Conservation (phyloP, 768 basidiomycete genomes). For the Psilocybe sp. region DNA sequence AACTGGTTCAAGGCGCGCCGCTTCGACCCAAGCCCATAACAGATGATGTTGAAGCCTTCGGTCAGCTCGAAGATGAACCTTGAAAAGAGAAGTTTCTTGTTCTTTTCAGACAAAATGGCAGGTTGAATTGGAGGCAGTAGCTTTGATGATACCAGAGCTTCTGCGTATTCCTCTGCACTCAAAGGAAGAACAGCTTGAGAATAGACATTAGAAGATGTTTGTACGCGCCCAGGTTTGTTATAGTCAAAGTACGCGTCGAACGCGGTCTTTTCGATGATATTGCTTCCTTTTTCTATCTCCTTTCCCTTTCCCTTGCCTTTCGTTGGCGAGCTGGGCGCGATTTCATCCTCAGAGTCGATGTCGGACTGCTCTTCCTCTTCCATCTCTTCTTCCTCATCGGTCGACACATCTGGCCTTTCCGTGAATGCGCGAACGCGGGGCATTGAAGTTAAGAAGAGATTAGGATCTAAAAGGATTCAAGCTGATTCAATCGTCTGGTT, state of each 20-base stretch:
- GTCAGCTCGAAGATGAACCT: conserved; percentile 70
- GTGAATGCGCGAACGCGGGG: too few species aligned
- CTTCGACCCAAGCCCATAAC: conserved; percentile 92
- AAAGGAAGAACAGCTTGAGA: conserved; percentile 72
- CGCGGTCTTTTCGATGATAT: conserved; percentile 56
- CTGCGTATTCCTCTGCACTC: conserved; percentile 57
- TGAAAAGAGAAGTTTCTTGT: conserved; percentile 42
- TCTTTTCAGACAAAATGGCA: conserved; percentile 26
- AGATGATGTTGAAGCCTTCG: conserved; percentile 84
- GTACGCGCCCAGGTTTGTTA: conserved; percentile 50
- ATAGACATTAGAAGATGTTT: conserved; percentile 80
- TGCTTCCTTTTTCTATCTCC: conserved; percentile 16
- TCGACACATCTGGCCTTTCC: conserved; percentile 6
- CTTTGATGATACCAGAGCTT: conserved; percentile 32
- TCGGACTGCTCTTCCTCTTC: conserved; percentile 15
- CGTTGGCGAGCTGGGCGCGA: conserved; percentile 9
- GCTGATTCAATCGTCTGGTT: too few species aligned
- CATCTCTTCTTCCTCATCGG: conserved; percentile 15
- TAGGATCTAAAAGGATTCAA: too few species aligned
- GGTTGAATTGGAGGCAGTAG: conserved; percentile 31
- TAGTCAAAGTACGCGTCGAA: conserved; percentile 88
- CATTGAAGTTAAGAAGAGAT: too few species aligned
- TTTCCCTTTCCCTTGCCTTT: conserved; percentile 20
- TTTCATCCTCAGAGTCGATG: conserved; percentile 9
- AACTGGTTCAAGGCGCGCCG: conserved; percentile 72